These are phyloP conservation scores for Candida gorgasii DNA, from an alignment of 805 yeast genomes.

Conservation along the genomic window DNA sequence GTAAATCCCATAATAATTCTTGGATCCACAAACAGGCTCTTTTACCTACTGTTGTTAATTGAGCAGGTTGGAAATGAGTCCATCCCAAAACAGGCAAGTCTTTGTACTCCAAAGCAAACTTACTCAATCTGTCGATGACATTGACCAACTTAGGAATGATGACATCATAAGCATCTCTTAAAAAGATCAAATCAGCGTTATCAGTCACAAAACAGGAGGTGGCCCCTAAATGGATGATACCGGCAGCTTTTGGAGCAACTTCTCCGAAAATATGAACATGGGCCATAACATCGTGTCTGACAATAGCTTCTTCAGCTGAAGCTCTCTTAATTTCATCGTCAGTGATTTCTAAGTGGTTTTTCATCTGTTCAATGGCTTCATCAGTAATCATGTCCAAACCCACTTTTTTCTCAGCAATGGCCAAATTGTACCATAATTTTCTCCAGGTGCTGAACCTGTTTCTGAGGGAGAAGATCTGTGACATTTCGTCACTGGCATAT, in stretches of 20 bases:
- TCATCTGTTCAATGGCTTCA: constrained; percentile 88
- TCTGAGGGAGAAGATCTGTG: constrained; percentile 84
- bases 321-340: constrained; percentile 93
- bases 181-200: constrained; percentile 94
- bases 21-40: constrained; percentile 97
- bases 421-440: constrained; percentile 92
- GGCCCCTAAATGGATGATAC: constrained; percentile 97
- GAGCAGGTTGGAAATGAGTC: constrained; percentile 99
- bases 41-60: constrained; percentile 97
- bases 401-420: constrained; percentile 90
- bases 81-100: constrained; percentile 97
- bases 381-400: constrained; percentile 85
- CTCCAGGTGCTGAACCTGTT: constrained; percentile 98
- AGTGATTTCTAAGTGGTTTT: constrained; percentile 72
- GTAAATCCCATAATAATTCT: constrained; percentile 95
- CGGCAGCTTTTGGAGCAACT: constrained; percentile 93
- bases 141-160: constrained; percentile 93
- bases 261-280: constrained; percentile 95
- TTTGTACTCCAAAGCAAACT: constrained; percentile 89
- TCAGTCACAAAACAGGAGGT: constrained; percentile 98
- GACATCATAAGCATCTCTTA: constrained; percentile 93
- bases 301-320: constrained; percentile 91
- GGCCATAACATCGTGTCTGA: constrained; percentile 99
- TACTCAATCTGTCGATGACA: constrained; percentile 84
- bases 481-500: constrained; percentile 98